Base-by-base conservation (phyloP, 2,329 filamentous ascomycete species). In the Alternaria gaisen region DNA sequence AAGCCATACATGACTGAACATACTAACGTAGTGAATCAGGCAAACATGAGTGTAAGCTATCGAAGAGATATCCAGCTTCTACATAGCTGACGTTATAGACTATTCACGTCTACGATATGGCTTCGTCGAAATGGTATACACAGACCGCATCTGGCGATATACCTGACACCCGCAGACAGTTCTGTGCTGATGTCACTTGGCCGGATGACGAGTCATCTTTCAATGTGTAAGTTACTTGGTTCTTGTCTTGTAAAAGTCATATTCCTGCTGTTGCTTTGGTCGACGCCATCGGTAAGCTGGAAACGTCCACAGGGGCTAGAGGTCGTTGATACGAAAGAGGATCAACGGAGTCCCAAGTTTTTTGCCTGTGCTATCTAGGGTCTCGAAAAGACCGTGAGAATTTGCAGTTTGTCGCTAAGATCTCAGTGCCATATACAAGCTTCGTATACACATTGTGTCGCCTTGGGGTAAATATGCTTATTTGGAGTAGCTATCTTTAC, bases 111-210 rank as follows among this genome's bases (percentile, higher is more conserved):
- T 90, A 88, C 65, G 88, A 90, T 63, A 84, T 90, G 46, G 79
- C 82, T 36, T 86, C 83, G 56, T 83, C 82, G 1, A 83, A 84
- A 70, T 90, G 87, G 87, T 89, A 88, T 60, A 81, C 77, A 10
- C 87, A 90, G 69, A 83, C 79, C 9, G 85, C 88, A 0, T 81
- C 79, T 0, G 88, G 88, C 1, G 72, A 82, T 28, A 72, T 85
- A 1, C 88, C 88, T 3, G 75, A 75, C 14, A 78, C 83, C 60
- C 80, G 88, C 11, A 81, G 86, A 26, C 83, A 85, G 28, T 90
- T 89, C 63, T 90, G 88, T 70, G 86, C 86, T 3, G 88, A 86
- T 50, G 85, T 83, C 14, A 85, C 85, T 2, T 89, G 87, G 82
- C 82, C 87, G 0, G 68, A 81, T 9, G 88, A 90, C 66, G 80